Evolutionary conservation across 257 asterid genomes (phyloP), one percentile per base, ranked within the genome.

Genomic region (Solanum boliviense): DNA sequence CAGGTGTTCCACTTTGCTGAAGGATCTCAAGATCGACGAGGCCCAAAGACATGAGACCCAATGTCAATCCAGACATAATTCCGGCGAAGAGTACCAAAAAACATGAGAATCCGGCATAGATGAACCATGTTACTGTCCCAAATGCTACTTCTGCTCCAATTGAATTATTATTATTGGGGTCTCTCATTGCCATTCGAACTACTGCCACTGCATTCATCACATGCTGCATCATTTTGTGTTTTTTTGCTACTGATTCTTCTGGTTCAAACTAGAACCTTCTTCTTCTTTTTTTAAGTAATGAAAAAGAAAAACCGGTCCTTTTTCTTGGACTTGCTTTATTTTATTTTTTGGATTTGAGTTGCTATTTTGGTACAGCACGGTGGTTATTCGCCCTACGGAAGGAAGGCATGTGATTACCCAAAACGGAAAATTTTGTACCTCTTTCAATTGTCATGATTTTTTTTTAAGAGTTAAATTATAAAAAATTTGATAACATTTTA

Each of bases 51-150:
- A 62, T 62, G 16, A 62, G 71, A 4, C 71, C 71, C 71, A 62
- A 62, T 62, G 71, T 62, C 7, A 62, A 62, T 62, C 71, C 71
- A 7, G 31, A 62, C 71, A 62, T 62, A 62, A 62, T 62, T n/a
- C 71, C 71, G 31, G 71, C 31, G 76, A 96, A 96, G 9, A 95
- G 86, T 16, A 96, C 99, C 83, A 96, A 75, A 10, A 93, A n/a
- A 88, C 98, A 94, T 21, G 98, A 96, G 70, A 96, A 44, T 52
- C 98, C 99, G 0, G 96, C 98, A 89, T 94, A 95, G 4, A 86
- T 87, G 88, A 91, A 93, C 98, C 98, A 95, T 94, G 91, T 91
- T 0, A 93, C 89, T 5, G 96, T 92, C 29, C 98, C 99, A 86
- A 92, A 96, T 87, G 91, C 97, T 32, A 96, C 93, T 91, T 96